These are phyloP conservation scores for Dendrocalamus sinicus DNA, from an alignment of 176 grass and related monocot genomes.

Conservation along the genomic window DNA sequence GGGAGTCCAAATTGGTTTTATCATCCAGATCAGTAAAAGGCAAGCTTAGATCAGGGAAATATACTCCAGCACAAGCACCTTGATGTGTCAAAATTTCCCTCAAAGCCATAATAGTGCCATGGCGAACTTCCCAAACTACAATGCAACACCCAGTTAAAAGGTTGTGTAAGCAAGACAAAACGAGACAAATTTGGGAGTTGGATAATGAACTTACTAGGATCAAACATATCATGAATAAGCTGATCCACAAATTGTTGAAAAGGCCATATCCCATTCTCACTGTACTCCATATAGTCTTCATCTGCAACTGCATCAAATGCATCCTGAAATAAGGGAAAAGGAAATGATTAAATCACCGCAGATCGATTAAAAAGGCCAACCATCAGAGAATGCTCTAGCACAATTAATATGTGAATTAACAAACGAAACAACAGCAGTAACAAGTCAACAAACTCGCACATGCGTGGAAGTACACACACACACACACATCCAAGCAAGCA, in stretches of 20 bases:
- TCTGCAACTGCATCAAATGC: conserved; percentile 56
- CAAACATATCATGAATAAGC: conserved; percentile 98
- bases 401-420: conserved; percentile 27
- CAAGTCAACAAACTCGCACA: background rate
- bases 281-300: conserved; percentile 71
- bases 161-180: conserved; percentile 38
- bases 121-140: conserved; percentile 97
- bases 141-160: conserved; percentile 42
- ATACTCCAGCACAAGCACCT: conserved; percentile 92
- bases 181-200: conserved; percentile 11
- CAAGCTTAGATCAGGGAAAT: conserved; percentile 69
- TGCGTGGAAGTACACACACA: background rate
- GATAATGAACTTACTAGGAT: conserved; percentile 66
- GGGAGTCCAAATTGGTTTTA: conserved; percentile 52
- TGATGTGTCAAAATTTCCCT: conserved; percentile 99
- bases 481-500: background rate
- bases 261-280: conserved; percentile 89
- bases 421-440: conserved; percentile 22
- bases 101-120: conserved; percentile 94
- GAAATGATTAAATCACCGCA: conserved; percentile 42
- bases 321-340: conserved; percentile 65
- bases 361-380: background rate
- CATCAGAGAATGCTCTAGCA: conserved; percentile 10
- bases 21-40: conserved; percentile 65
- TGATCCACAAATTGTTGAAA: conserved; percentile 94